A percentile compares a stretch with the other conserved stretches of the same genome.
Evolutionary conservation across 371 early-diverging fungal species (phyloP).

Genomic region (Modicella reniformis): DNA sequence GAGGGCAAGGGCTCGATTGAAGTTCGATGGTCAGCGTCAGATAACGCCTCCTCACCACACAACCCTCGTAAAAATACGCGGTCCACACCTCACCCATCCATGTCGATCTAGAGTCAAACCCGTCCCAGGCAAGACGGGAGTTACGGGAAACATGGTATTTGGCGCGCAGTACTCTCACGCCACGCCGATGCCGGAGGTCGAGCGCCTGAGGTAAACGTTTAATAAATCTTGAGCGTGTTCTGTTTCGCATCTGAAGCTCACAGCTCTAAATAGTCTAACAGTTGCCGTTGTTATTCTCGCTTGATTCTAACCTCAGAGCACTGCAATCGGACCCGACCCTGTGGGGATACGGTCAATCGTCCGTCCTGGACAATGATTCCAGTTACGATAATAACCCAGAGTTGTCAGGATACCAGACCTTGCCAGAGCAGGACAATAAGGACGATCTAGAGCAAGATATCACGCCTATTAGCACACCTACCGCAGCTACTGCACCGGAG

Average conservation of each 20-base stretch:
- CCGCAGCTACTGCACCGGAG: conserved; percentile 12
- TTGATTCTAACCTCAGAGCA: conserved; percentile 21
- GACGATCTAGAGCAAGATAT: conserved; percentile 46
- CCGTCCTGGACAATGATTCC: conserved; percentile 31
- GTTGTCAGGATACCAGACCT: conserved; percentile 51
- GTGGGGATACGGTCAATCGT: conserved; percentile 31
- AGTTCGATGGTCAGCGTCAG: neutral
- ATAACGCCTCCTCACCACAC: neutral
- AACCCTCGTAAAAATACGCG: too few species aligned
- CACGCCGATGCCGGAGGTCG: conserved; percentile 47
- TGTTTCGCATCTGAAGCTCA: neutral
- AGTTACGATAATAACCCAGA: conserved; percentile 47
- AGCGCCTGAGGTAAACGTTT: conserved; percentile 41
- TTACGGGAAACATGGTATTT: conserved; percentile 53
- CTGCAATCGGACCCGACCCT: conserved; percentile 46
- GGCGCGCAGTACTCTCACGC: conserved; percentile 55
- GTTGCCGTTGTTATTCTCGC: neutral
- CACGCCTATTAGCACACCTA: conserved; percentile 23
- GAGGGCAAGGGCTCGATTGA: neutral
- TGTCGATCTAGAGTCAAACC: conserved; percentile 42
- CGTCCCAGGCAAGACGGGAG: conserved; percentile 49
- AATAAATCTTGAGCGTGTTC: neutral
- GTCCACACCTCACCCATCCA: neutral
- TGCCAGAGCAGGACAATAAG: conserved; percentile 45
- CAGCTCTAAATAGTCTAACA: neutral